Base-by-base conservation (phyloP, 108 stramenopile species). In the Pseudonitzschia multiseries region DNA sequence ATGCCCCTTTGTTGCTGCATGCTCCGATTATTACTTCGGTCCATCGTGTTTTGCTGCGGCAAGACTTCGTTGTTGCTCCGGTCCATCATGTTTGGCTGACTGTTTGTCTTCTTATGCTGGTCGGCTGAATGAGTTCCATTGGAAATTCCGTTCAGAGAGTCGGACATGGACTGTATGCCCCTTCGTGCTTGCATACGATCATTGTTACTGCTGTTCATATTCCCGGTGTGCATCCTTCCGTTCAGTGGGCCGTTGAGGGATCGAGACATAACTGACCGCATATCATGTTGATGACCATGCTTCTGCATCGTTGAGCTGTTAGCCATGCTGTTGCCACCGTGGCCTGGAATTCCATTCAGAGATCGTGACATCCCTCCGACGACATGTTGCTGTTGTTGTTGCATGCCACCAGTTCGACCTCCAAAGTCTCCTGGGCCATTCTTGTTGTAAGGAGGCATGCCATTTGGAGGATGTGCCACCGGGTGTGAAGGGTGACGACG, bases 91-190 rank as follows among this genome's bases (percentile, higher is more conserved):
- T 62, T 28, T 15, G 18, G 32, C 1, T 40, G 61, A 20, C 40
- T 33, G 8, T 21, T 33, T 9, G 4, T n/a, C 8, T 62, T 33
- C 32, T n/a, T n/a, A 14, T 31, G n/a, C 8, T 6, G 6, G 15
- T 40, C 61, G 27, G 36, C 36, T 62, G 12, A 0, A 9, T 26
- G 27, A 6, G 21, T 8, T 17, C n/a, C n/a, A 41, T 40, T 40
- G 18, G 54, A 13, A 2, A 62, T 15, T 31, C 61, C 61, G 29
- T 62, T 62, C 32, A 62, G 61, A 15, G 61, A 62, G 14, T 33
- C 61, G 29, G 36, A 33, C 61, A 62, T 62, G 36, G 61, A 62
- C 4, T 62, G 61, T 21, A 62, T 62, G 14, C 61, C 61, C 40
- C 9, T 62, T 12, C 40, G 61, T 59, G 57, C 15, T 17, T 12